Conservation (phyloP, 169 alveolate species). For the Plasmodium adleri region DNA sequence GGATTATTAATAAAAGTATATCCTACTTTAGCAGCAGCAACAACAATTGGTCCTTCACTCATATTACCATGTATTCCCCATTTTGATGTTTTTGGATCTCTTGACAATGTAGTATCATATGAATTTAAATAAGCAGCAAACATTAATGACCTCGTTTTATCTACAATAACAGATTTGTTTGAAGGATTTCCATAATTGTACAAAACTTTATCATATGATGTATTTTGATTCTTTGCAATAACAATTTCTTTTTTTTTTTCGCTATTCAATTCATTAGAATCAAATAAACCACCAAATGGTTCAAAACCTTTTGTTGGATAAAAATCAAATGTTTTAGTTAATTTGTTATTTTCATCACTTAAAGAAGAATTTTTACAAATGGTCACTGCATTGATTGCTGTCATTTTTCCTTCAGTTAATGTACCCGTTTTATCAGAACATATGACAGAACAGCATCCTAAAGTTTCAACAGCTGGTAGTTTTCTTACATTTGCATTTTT, state of each 20-base stretch:
- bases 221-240: slow-evolving; percentile 26
- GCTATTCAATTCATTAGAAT: slow-evolving; percentile 79
- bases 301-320: slow-evolving; percentile 92
- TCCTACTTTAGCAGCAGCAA: slow-evolving; percentile 92
- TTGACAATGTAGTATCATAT: slow-evolving; percentile 85
- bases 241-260: slow-evolving; percentile 71
- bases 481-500: slow-evolving; percentile 97
- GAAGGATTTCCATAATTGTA: slow-evolving; percentile 45
- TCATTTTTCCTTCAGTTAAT: slow-evolving; percentile 98
- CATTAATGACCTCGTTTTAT: slow-evolving; percentile 85
- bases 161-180: slow-evolving; percentile 47
- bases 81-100: slow-evolving; percentile 79
- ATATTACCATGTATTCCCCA: slow-evolving; percentile 90
- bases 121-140: slow-evolving; percentile 90
- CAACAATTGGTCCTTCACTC: slow-evolving; percentile 94
- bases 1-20: slow-evolving; percentile 65
- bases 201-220: slow-evolving; percentile 37
- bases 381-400: slow-evolving; percentile 81
- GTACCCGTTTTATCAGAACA: slow-evolving; percentile 99
- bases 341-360: slow-evolving; percentile 81
- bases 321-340: slow-evolving; percentile 80
- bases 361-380: slow-evolving; percentile 28
- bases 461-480: slow-evolving; percentile 97
- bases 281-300: slow-evolving; percentile 92
- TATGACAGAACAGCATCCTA: slow-evolving; percentile 98